Base-by-base conservation (phyloP, 2,329 filamentous ascomycete genomes). In the Chrysoporthe austroafricana region DNA sequence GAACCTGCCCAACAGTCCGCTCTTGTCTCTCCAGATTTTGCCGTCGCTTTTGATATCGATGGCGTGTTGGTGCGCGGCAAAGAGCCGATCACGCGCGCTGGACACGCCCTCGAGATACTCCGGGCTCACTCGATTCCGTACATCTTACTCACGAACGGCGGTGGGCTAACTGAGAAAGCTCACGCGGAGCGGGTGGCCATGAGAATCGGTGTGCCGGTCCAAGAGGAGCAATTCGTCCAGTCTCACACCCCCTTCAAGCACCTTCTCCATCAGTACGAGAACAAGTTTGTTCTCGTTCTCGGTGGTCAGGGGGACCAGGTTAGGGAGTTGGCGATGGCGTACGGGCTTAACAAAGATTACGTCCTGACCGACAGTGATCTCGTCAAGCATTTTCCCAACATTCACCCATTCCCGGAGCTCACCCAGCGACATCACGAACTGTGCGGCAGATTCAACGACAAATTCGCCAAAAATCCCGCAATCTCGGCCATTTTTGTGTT, bases 71-170 rank as follows among this genome's bases (percentile, higher is more conserved):
- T 92, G 48, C 87, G 88, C 71, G 86, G 88, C 70, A 86, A 86
- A 16, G 84, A 85, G 52, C 85, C 90, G 4, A 80, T 92, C 34
- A 86, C 88, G 1, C 84, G 85, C 56, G 90, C 90, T 5, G 82
- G 82, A 8, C 79, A 87, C 69, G 82, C 90, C 1, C 82, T 93
- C 18, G 76, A 79, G 11, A 82, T 84, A 67, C 85, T 93, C 13
- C 87, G 90, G 71, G 74, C 79, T n/a, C 81, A 87, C 64, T 77
- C 80, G 3, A 88, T 92, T 26, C 90, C 90, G 0, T 92, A 90
- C 80, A 90, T 93, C 73, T 85, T 93, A 59, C 83, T 93, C 64
- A 93, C 90, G 67, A 93, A 93, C 77, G 90, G 90, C 71, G 91
- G 91, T 58, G 91, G 90, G 56, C 87, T 87, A 72, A 86, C 86